Evolutionary conservation across 805 yeast genomes (phyloP).

Genomic region (Cyberlindnera samutprakarnensis): DNA sequence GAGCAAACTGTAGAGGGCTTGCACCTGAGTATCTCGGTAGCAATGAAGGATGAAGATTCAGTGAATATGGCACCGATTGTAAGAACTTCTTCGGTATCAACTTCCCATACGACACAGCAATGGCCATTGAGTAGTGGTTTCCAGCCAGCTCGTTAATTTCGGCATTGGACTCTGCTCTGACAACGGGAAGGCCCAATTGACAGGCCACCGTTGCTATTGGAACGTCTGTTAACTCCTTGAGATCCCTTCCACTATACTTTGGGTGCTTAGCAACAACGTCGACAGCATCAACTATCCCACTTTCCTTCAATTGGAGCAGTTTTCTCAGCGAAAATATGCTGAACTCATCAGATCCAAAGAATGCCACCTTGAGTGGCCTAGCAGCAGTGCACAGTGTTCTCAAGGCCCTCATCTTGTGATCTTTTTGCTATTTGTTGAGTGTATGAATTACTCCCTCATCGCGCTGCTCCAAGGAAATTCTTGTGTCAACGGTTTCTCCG

Average conservation of each 20-base stretch:
- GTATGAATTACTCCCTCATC: too few species aligned
- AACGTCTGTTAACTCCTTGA: constrained; percentile 37
- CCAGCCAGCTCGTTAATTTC: constrained; percentile 29
- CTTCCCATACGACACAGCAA: constrained; percentile 91
- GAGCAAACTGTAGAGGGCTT: constrained; percentile 78
- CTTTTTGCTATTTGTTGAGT: too few species aligned
- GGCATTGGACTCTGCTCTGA: constrained; percentile 42
- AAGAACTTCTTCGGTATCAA: constrained; percentile 66
- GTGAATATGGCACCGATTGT: constrained; percentile 41
- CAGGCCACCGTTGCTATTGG: constrained; percentile 42
- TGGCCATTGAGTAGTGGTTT: constrained; percentile 47
- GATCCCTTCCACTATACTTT: constrained; percentile 56
- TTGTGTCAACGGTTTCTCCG: too few species aligned
- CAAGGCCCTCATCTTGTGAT: too few species aligned
- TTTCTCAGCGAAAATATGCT: constrained; percentile 47
- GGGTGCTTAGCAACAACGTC: constrained; percentile 60
- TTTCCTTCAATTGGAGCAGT: constrained; percentile 22
- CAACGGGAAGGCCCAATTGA: constrained; percentile 26
- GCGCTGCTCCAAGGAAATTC: too few species aligned
- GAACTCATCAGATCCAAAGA: constrained; percentile 74
- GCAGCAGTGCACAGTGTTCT: too few species aligned
- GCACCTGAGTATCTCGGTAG: constrained; percentile 82
- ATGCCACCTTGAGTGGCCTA: constrained; percentile 41
- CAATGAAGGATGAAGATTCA: constrained; percentile 90
- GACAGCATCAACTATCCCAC: constrained; percentile 25